These are phyloP conservation scores for Grigorovia yakushimaensis DNA, from an alignment of 805 yeast species.

Conservation along the genomic window DNA sequence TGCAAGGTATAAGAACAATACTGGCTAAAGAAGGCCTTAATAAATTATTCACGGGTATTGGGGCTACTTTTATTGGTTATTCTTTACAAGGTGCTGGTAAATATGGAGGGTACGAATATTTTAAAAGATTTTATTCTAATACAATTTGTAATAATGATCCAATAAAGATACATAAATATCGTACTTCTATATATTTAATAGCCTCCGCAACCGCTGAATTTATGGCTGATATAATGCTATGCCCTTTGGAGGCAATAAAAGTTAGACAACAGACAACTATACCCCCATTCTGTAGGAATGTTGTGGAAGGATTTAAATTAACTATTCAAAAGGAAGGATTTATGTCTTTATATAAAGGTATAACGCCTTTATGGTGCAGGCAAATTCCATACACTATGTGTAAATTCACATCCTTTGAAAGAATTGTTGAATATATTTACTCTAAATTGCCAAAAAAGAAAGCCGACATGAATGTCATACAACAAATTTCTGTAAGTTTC, in stretches of 20 bases:
- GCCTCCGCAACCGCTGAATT: constrained; percentile 94
- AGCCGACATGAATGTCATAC: constrained; percentile 55
- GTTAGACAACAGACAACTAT: constrained; percentile 88
- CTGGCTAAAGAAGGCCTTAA: constrained; percentile 62
- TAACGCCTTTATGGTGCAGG: constrained; percentile 89
- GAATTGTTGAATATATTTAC: constrained; percentile 76
- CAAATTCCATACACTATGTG: constrained; percentile 99
- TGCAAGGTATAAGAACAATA: constrained; percentile 75
- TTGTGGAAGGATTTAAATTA: constrained; percentile 56
- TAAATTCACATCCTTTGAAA: constrained; percentile 91
- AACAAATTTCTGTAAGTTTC: constrained; percentile 92
- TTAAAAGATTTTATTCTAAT: constrained; percentile 67
- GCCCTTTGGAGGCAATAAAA: constrained; percentile 94
- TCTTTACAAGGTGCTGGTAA: constrained; percentile 96
- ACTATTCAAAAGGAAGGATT: constrained; percentile 61
- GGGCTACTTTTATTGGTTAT: constrained; percentile 89
- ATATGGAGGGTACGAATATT: constrained; percentile 88
- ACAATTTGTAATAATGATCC: constrained; percentile 54
- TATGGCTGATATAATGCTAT: constrained; percentile 77
- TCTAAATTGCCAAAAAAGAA: constrained; percentile 60
- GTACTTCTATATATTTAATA: constrained; percentile 64
- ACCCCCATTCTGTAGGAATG: constrained; percentile 68
- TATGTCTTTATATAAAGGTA: constrained; percentile 74
- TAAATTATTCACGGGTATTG: constrained; percentile 77
- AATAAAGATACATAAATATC: constrained; percentile 49